Base-by-base conservation (phyloP, 1,284 basidiomycete genomes). In the Papiliotrema terrestris region DNA sequence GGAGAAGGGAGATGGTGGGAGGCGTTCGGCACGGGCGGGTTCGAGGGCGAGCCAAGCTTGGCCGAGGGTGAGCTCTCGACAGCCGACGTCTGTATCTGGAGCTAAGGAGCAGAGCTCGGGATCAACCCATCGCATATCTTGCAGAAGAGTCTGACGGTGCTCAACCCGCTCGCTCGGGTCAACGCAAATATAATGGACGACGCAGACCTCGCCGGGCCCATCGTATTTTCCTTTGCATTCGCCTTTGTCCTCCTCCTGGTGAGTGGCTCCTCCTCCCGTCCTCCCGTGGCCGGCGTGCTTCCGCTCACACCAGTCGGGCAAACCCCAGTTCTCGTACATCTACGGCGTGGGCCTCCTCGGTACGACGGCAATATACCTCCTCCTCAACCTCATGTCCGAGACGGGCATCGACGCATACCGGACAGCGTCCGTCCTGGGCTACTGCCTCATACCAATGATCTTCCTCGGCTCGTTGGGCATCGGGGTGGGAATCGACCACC, bases 161-260 rank as follows among this genome's bases (percentile, higher is more conserved):
- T 99, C 55, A 98, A 98, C 68, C 96, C 96, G 1, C 78, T 98
- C 26, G 84, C 85, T 60, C 82, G 82, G 56, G 86, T 97, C 55
- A 90, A 98, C 66, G 89, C 90, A 59, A 88, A 86, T 66, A 97
- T 99, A 66, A 99, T 99, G 96, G 96, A 99, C 77, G 96, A 99
- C 71, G 93, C 95, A 41, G 96, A 99, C 78, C 82, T 99, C 26
- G 94, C 95, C 9, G 96, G 96, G 0, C 96, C 96, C 6, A 83
- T 98, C 44, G 84, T 98, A 14, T 98, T 98, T 79, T 88, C 88
- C 71, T 90, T 79, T 71, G 91, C 91, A 68, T 98, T 98, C 75
- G 95, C 87, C 15, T 87, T 88, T 49, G 91, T 89, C 70, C 82
- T 97, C 5, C 83, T 97, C 46, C 84, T 97, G 60, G 93, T 95